Base-by-base conservation (phyloP, 805 yeast genomes). In the Sugiyamaella americana region DNA sequence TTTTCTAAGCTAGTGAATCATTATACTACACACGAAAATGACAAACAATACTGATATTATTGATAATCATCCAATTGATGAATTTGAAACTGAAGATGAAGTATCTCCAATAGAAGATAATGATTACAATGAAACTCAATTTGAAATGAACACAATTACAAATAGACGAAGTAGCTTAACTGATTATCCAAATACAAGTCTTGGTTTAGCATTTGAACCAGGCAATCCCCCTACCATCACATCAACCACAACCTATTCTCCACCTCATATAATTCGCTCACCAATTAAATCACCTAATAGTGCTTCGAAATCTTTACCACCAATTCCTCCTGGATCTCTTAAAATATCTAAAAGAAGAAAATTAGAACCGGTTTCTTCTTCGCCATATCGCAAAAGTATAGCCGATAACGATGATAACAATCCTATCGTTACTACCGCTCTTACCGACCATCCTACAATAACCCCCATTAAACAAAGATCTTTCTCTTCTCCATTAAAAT, bases 281-380 rank as follows among this genome's bases (percentile, higher is more conserved):
- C 76, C 80, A 45, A 85, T 78, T 37, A 80, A 77, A 59, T 80
- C 42, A 16, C 34, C 32, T 16, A 16, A 19, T 39, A 16, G 17
- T 19, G 2, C 37, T n/a, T 8, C 16, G 8, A 21, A 41, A 19
- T 32, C 47, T 4, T 19, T 49, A 37, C 52, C 52, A 13, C 52
- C 52, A 5, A 11, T 47, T 8, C 39, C 47, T 3, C 32, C 32
- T 26, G 50, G 47, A n/a, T 29, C 52, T 2, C 44, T 53, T n/a
- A 20, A 48, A n/a, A 51, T 54, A 6, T 22, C 49, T 5, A 54
- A 54, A 32, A 43, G 51, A 24, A 29, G 57, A 36, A 47, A 51
- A 16, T 43, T 54, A 18, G 51, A 23, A 5, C 43, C 55, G n/a
- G 29, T 26, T 24, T 30, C 41, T 24, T 38, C 52, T n/a, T 41